A percentile compares a stretch with the other conserved stretches of the same genome.
Evolutionary conservation across 345 rosid genomes (phyloP).

Genomic region (Camelina neglecta): DNA sequence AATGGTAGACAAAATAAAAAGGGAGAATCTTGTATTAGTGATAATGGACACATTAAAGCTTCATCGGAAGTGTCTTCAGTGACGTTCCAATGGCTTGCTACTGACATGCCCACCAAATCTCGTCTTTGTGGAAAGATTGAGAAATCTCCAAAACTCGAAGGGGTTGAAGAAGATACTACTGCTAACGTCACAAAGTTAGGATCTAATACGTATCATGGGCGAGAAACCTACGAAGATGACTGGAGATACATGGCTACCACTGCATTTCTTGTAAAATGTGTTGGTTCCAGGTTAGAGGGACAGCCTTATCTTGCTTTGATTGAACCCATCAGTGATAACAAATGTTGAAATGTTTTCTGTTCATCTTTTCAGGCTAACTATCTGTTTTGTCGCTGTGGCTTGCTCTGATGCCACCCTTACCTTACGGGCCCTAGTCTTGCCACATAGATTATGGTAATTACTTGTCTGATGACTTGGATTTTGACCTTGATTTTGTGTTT

Average conservation of each 20-base stretch:
- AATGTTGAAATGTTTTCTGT: conserved; percentile 5
- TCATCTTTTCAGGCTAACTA: conserved; percentile 61
- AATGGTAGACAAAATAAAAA: conserved; percentile 42
- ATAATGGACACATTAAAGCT: conserved; percentile 38
- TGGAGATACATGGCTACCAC: conserved; percentile 97
- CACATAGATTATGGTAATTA: conserved; percentile 83
- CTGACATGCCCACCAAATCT: conserved; percentile 85
- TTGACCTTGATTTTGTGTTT: conserved; percentile 1
- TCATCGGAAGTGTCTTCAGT: conserved; percentile 54
- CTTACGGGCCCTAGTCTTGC: conserved; percentile 80
- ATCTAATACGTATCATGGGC: conserved; percentile 34
- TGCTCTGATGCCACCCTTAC: conserved; percentile 94
- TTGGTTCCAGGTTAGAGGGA: conserved; percentile 71
- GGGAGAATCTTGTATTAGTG: conserved; percentile 38
- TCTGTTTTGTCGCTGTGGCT: conserved; percentile 84
- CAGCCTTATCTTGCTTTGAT: conserved; percentile 1
- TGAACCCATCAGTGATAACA: conserved; percentile 10
- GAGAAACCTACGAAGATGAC: conserved; percentile 73
- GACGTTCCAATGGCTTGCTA: conserved; percentile 94
- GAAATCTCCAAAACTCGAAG: conserved; percentile 39
- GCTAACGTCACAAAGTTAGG: conserved; percentile 38
- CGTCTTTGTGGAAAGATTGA: conserved; percentile 47
- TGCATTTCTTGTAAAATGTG: conserved; percentile 78
- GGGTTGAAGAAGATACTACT: conserved; percentile 31
- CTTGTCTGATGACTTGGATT: conserved; percentile 31